Base-by-base conservation (phyloP, 106 monocot genomes). In the Alisma plantagoaquatica region DNA sequence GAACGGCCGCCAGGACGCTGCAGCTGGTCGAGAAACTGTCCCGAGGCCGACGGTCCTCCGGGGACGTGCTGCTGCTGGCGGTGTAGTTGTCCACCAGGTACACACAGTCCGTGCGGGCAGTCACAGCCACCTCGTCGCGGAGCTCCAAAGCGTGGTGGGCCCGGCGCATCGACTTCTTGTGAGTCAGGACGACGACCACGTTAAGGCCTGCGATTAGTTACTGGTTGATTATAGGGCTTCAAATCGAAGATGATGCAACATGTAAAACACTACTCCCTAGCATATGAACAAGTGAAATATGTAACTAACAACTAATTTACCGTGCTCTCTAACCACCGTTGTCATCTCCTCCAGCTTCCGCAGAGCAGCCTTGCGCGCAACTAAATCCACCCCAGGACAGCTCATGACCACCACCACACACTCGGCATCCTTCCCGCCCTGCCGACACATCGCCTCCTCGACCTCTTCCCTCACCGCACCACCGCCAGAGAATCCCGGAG, bases 1-100 rank as follows among this genome's bases (percentile, higher is more conserved):
- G 53, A 29, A 91, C 43, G 63, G 85, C 65, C 0, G 70, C 53
- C 10, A 91, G 57, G 15, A 68, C 71, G 0, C 67, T 74, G 38
- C 61, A 68, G 33, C 78, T 63, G 1, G 91, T 82, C 8, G 70
- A 67, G 31, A 81, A 81, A 52, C 68, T 58, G 53, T 78, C 81
- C 63, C 48, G 74, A 41, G 27, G 14, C 29, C 15, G 38, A 2
- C 0, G 73, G 79, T 21, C 29, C 54, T 7, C 41, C 14, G 29
- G 54, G 14, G 18, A 64, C 65, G 15, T 22, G 12, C 9, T 21
- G 17, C 23, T 29, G 32, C 46, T 30, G 7, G 72, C 54, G 11
- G 70, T 75, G 64, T 85, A 91, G 54, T 85, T 91, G 68, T 91
- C 91, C 7, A 85, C 69, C 70, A 91, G 62, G 61, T 73, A 91